Evolutionary conservation across 805 yeast species (phyloP), one percentile per base, ranked within the genome.

Genomic region (Wickerhamomyces subpelliculosus): DNA sequence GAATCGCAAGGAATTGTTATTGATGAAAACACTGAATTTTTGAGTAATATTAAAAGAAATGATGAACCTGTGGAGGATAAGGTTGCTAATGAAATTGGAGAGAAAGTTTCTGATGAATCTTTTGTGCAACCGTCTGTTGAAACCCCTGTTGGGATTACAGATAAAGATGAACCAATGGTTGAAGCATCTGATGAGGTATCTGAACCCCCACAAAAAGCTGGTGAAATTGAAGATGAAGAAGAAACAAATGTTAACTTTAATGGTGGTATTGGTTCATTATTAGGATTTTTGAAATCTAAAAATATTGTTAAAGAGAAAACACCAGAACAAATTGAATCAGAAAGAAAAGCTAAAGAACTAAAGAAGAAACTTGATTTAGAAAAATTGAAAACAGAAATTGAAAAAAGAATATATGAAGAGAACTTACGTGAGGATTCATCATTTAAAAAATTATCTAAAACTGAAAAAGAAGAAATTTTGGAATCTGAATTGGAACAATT

Each of bases 401-500:
- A 43, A 12, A 38, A 35, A 27, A 42, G 54, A 35, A 38, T 38
- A 4, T 35, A 37, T 16, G 39, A 32, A 40, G 51, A 39, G 14
- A 38, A 25, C 37, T 36, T 47, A 13, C 41, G 38, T 13, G 5
- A 37, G 3, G 34, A 54, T 40, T 32, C 49, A 7, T 26, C 33
- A 37, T 27, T 57, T 55, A 27, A 46, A 42, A 19, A 41, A 45
- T 22, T 71, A 67, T 43, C 65, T 57, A 35, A 78, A 72, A 8
- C 48, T 57, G 39, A 73, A 68, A 29, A 60, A 57, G 42, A 52
- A 68, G n/a, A 60, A 58, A 26, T 75, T 68, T 47, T 52, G 1
- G 26, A 39, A n/a, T 26, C 32, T 10, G 48, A 48, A 27, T 18
- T 46, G 3, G 46, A 38, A 4, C 36, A 39, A n/a, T 38, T 46